A percentile compares a stretch with the other conserved stretches of the same genome.
Conservation (phyloP, 2,329 filamentous ascomycete species). For the Sporothrix brunneoviolacea region DNA sequence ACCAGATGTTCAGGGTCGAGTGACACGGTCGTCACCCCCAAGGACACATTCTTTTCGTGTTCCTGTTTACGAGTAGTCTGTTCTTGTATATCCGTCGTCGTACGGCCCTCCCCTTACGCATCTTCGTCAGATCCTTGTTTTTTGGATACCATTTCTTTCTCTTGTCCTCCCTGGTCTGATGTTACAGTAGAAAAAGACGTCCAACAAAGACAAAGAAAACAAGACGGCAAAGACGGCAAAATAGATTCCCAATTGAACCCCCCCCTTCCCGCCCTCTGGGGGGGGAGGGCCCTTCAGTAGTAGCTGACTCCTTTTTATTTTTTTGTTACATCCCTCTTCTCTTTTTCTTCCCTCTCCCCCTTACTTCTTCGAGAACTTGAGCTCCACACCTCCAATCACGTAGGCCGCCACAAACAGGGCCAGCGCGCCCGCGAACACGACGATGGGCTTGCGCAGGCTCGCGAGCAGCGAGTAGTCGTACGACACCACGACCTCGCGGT, state of each 20-base stretch:
- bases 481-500: slow-evolving; percentile 74
- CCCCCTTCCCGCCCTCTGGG: too few species aligned
- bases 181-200: not conserved
- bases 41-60: too few species aligned
- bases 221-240: not conserved
- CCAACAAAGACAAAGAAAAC: not conserved
- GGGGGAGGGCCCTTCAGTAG: too few species aligned
- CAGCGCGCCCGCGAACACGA: slow-evolving; percentile 68
- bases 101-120: too few species aligned
- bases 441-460: slow-evolving; percentile 76
- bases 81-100: too few species aligned
- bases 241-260: not conserved
- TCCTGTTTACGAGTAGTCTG: too few species aligned
- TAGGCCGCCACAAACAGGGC: slow-evolving; percentile 69
- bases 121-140: too few species aligned
- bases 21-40: too few species aligned
- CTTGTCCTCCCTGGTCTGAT: too few species aligned
- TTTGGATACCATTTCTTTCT: too few species aligned
- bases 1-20: too few species aligned
- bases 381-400: slow-evolving; percentile 69
- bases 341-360: too few species aligned
- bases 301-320: not conserved
- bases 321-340: not conserved
- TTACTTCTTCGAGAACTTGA: slow-evolving; percentile 56
- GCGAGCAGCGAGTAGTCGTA: slow-evolving; percentile 77